Evolutionary conservation across 305 asterid species (phyloP).

Genomic region (Solanum chacoense): DNA sequence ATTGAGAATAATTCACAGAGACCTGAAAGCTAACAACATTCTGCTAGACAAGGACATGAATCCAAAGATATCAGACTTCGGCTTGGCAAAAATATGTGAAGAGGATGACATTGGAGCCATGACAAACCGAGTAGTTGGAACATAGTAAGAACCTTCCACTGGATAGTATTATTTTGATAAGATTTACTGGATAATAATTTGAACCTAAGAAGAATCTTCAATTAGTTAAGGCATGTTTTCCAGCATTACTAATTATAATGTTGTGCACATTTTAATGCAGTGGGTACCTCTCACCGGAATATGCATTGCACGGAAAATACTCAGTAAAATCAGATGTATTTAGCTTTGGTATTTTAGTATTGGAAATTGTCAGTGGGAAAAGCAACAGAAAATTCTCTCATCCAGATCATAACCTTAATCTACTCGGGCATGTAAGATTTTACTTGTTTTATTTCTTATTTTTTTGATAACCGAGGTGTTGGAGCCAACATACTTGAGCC

Average conservation of each 20-base stretch:
- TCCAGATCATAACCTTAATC: conserved; percentile 9
- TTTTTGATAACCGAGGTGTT: background rate
- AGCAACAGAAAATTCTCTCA: conserved; percentile 14
- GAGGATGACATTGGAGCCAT: conserved; percentile 9
- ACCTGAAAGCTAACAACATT: conserved; percentile 21
- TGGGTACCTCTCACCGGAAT: conserved; percentile 26
- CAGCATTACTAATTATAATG: background rate
- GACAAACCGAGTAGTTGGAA: conserved; percentile 26
- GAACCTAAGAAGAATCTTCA: background rate
- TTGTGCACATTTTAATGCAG: background rate
- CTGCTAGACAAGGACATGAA: conserved; percentile 20
- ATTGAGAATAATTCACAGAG: conserved; percentile 21
- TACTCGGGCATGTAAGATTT: conserved; percentile 22
- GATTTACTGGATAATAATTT: background rate
- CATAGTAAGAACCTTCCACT: conserved; percentile 8
- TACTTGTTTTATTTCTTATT: background rate
- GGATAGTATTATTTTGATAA: background rate
- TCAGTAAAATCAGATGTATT: conserved; percentile 22
- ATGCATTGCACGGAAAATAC: conserved; percentile 13
- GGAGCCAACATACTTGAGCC: background rate
- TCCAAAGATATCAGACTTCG: conserved; percentile 21
- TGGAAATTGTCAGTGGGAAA: conserved; percentile 18
- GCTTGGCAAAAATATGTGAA: conserved; percentile 20
- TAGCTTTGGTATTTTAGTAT: conserved; percentile 25
- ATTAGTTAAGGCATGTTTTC: background rate